Base-by-base conservation (phyloP, 805 yeast genomes). In the Osmozyma mogii region DNA sequence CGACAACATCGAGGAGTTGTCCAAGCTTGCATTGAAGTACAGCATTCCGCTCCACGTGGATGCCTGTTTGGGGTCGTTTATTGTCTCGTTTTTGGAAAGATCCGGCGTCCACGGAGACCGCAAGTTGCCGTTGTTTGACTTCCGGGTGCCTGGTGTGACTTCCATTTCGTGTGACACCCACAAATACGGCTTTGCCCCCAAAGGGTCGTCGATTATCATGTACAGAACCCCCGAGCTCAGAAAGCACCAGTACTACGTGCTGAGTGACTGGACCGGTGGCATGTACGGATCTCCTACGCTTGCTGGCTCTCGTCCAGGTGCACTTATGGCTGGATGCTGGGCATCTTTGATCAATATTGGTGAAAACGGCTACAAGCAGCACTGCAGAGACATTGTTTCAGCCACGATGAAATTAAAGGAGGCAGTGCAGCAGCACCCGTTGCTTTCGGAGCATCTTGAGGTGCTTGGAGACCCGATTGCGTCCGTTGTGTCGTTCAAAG, bases 151-250 rank as follows among this genome's bases (percentile, higher is more conserved):
- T 1, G 92, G 70, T 18, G 97, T 92, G n/a, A 92, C 97, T 1
- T 87, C 96, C 3, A 89, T 89, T 34, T 84, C 95, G n/a, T 92
- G 97, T 58, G 98, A 89, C 53, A 89, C 98, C n/a, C 98, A 89
- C 65, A 89, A 89, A 56, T 89, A 89, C 50, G 98, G 97, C 1
- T 92, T 89, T 66, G 96, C 97, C 6, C 98, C 98, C 22, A 89
- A 89, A 56, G 98, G 98, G 7, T 80, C 94, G 0, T 84, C 95
- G 1, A 70, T 89, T 15, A 81, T 92, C 44, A 80, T 92, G 95
- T 92, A 92, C 56, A 71, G 96, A 27, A 58, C 68, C 37, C 45
- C 69, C 0, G 68, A 71, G 34, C 67, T 85, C 33, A 68, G 98
- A 34, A 70, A 70, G 41, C 69, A 79, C 46, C 98, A 92, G 58